phyloP scores from a whole-genome alignment of 768 basidiomycete genomes.

The Rhodotorula toruloides region DNA sequence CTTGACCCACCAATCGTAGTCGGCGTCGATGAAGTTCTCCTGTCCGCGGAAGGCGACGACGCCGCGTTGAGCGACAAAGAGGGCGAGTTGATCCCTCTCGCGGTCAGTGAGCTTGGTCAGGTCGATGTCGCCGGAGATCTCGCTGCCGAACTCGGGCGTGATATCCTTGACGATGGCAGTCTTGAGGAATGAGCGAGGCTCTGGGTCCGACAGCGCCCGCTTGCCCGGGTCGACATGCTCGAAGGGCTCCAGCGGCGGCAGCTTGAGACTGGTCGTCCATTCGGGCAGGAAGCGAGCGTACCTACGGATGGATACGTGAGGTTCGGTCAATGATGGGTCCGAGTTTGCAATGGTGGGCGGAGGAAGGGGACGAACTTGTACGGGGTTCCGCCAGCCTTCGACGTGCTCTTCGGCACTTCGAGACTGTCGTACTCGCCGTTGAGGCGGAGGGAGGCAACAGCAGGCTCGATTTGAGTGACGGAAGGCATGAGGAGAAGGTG shows the following conservation, averaged over 20 bases:
- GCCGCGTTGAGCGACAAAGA: constrained; percentile 67
- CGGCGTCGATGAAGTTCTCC: constrained; percentile 67
- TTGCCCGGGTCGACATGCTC: constrained; percentile 75
- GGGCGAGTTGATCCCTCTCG: constrained; percentile 65
- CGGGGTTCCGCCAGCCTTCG: too few relatives aligned
- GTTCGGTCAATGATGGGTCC: too few relatives aligned
- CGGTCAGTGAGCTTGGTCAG: constrained; percentile 58
- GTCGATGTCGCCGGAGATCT: constrained; percentile 57
- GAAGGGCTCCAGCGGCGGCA: constrained; percentile 66
- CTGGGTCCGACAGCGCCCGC: constrained; percentile 51
- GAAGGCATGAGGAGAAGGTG: too few relatives aligned
- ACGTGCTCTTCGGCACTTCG: too few relatives aligned
- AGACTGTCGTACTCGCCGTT: too few relatives aligned
- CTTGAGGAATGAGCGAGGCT: constrained; percentile 66
- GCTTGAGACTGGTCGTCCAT: constrained; percentile 53
- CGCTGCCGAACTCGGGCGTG: constrained; percentile 69
- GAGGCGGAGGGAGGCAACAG: too few relatives aligned
- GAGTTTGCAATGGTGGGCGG: too few relatives aligned
- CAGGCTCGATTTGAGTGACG: too few relatives aligned
- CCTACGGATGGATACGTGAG: too few relatives aligned
- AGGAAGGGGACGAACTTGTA: too few relatives aligned
- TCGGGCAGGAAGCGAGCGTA: constrained; percentile 68
- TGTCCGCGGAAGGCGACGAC: constrained; percentile 54
- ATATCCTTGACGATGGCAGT: constrained; percentile 59
- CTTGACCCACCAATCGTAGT: constrained; percentile 48